These are phyloP conservation scores for Hymenotorrendiella dingleyae DNA, from an alignment of 2,329 filamentous ascomycete genomes.

Conservation along the genomic window DNA sequence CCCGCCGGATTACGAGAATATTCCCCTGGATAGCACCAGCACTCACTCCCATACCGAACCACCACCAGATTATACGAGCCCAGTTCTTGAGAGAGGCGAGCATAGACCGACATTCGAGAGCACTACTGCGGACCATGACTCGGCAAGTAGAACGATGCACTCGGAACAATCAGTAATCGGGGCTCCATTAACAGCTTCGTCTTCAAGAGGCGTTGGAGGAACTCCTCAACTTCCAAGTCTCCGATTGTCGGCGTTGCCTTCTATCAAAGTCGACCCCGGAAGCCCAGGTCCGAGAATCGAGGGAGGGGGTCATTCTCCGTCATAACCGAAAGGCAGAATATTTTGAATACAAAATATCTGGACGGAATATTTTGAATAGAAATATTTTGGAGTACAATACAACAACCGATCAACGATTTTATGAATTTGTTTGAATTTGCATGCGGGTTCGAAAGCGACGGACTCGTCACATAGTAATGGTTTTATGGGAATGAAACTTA, in stretches of 20 bases:
- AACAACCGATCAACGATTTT: neutral
- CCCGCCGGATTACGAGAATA: slow-evolving; percentile 30
- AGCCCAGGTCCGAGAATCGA: slow-evolving; percentile 16
- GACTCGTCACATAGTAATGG: neutral
- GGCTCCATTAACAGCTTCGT: no score
- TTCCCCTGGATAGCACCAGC: slow-evolving; percentile 23
- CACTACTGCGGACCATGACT: slow-evolving; percentile 1
- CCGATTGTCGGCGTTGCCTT: slow-evolving; percentile 43
- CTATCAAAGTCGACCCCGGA: slow-evolving; percentile 49
- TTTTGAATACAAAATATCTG: neutral
- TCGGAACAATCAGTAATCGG: no score
- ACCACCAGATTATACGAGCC: slow-evolving; percentile 27
- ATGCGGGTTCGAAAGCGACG: no score
- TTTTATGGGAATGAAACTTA: neutral
- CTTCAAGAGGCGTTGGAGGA: slow-evolving; percentile 33
- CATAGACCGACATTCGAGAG: slow-evolving; percentile 1
- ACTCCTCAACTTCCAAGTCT: slow-evolving; percentile 48
- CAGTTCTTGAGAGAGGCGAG: slow-evolving; percentile 19
- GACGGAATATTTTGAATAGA: neutral
- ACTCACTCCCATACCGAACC: slow-evolving; percentile 17
- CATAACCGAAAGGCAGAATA: neutral
- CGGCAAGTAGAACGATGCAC: slow-evolving; percentile 5
- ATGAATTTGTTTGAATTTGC: neutral
- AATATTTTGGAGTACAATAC: no score
- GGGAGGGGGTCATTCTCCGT: slow-evolving; percentile 2